Evolutionary conservation across 352 stramenopile species (phyloP).

Genomic region (Phytophthora gonapodyides): DNA sequence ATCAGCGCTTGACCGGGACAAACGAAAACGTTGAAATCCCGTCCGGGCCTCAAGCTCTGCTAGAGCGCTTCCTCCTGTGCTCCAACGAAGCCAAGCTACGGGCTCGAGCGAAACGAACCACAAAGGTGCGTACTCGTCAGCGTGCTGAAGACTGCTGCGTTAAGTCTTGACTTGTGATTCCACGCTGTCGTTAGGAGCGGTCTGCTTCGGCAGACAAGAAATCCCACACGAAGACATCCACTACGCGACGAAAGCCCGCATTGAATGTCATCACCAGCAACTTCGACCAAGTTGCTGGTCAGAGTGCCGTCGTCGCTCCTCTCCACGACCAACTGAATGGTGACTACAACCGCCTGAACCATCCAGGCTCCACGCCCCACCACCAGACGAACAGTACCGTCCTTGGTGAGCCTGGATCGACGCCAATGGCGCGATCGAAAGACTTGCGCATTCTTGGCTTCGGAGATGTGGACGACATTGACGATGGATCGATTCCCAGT

Average conservation of each 20-base stretch:
- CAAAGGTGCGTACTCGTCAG: constrained; percentile 14
- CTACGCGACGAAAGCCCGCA: constrained; percentile 29
- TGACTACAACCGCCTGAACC: constrained; percentile 63
- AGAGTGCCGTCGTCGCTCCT: constrained; percentile 10
- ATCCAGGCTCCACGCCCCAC: constrained; percentile 65
- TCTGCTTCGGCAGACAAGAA: constrained; percentile 22
- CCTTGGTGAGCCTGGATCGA: constrained; percentile 67
- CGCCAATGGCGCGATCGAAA: constrained; percentile 49
- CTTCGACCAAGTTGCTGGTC: constrained; percentile 18
- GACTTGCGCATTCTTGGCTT: constrained; percentile 59
- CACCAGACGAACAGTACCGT: constrained; percentile 28
- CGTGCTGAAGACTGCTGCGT: background rate
- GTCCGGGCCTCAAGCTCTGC: constrained; percentile 13
- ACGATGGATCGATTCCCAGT: background rate
- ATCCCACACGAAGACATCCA: constrained; percentile 11
- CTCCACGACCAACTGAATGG: constrained; percentile 11
- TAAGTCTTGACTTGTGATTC: background rate
- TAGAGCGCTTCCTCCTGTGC: constrained; percentile 43
- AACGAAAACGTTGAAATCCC: constrained; percentile 5
- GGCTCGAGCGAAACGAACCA: constrained; percentile 14
- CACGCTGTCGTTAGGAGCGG: constrained; percentile 17
- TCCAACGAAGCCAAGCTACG: constrained; percentile 37
- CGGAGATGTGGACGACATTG: constrained; percentile 50
- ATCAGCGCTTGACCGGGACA: constrained; percentile 14
- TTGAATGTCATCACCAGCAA: constrained; percentile 52